Evolutionary conservation across 768 basidiomycete genomes (phyloP).

Genomic region (Lactarius tabidus): DNA sequence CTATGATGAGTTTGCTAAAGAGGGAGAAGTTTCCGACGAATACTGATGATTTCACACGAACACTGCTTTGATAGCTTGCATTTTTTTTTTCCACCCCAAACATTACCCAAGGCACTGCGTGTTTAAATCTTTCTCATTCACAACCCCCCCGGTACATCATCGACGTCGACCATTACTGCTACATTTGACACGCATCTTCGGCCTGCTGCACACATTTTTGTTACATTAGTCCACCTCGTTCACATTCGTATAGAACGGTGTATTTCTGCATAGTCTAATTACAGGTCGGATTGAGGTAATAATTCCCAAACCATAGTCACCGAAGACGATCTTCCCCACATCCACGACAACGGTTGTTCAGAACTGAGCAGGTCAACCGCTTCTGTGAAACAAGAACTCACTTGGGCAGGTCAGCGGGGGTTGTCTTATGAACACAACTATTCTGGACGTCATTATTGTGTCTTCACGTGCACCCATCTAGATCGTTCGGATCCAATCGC

Average conservation of each 20-base stretch:
- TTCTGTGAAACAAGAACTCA: background rate
- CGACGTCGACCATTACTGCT: conserved; percentile 22
- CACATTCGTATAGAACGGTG: conserved; percentile 21
- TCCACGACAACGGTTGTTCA: background rate
- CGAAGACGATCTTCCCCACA: background rate
- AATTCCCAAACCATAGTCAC: background rate
- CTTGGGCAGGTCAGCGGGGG: background rate
- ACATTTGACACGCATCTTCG: conserved; percentile 26
- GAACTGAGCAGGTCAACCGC: background rate
- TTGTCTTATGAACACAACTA: background rate
- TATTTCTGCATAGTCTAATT: conserved; percentile 23
- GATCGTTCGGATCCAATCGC: background rate
- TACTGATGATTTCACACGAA: conserved; percentile 24
- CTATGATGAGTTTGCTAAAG: conserved; percentile 11
- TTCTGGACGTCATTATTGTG: background rate
- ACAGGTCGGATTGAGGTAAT: conserved; percentile 4
- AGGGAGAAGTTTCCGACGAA: conserved; percentile 18
- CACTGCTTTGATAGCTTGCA: conserved; percentile 18
- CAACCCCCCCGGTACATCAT: conserved; percentile 9
- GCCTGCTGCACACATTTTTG: conserved; percentile 23
- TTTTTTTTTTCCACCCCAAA: background rate
- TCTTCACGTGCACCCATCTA: background rate
- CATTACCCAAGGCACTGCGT: conserved; percentile 11
- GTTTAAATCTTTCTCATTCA: conserved; percentile 8
- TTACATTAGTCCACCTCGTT: conserved; percentile 24